Evolutionary conservation across 129 eudicot genomes (phyloP).

Genomic region (Mikania micrantha): DNA sequence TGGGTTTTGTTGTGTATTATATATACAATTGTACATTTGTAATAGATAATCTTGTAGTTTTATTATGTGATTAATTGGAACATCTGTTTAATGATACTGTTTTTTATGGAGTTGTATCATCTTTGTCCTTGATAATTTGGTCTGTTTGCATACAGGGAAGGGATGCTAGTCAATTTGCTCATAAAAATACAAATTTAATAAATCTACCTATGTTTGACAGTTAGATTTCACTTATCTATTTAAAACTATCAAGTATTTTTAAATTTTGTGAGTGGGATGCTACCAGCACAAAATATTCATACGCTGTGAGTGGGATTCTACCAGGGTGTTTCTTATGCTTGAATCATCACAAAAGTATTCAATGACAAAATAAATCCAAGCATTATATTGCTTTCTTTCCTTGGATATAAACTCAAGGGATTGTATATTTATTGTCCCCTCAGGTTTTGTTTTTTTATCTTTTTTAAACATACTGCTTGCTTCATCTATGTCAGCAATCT

Average conservation of each 20-base stretch:
- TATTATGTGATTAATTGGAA: neutral
- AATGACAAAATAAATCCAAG: neutral
- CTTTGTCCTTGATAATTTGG: neutral
- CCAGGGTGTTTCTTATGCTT: too few species aligned
- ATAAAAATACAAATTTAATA: neutral
- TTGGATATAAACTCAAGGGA: slow-evolving; percentile 12
- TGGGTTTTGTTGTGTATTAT: neutral
- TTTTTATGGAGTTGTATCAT: neutral
- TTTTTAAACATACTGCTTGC: neutral
- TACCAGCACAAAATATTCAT: too few species aligned
- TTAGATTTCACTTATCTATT: neutral
- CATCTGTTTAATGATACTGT: neutral
- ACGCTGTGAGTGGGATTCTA: too few species aligned
- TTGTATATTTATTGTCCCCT: neutral
- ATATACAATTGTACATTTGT: neutral
- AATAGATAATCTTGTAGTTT: neutral
- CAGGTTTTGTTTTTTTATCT: slow-evolving; percentile 7
- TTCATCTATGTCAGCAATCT: neutral
- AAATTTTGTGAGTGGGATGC: neutral
- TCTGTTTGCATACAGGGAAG: slow-evolving; percentile 3
- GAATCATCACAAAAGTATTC: neutral
- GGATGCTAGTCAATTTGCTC: neutral
- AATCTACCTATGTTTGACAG: neutral
- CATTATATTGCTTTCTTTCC: neutral
- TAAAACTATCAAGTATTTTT: neutral